Percentiles rank a stretch among this genome's conserved stretches.
These are phyloP conservation scores for Staphylotrichum longicolle DNA, from an alignment of 495 filamentous ascomycete genomes.

Conservation along the genomic window DNA sequence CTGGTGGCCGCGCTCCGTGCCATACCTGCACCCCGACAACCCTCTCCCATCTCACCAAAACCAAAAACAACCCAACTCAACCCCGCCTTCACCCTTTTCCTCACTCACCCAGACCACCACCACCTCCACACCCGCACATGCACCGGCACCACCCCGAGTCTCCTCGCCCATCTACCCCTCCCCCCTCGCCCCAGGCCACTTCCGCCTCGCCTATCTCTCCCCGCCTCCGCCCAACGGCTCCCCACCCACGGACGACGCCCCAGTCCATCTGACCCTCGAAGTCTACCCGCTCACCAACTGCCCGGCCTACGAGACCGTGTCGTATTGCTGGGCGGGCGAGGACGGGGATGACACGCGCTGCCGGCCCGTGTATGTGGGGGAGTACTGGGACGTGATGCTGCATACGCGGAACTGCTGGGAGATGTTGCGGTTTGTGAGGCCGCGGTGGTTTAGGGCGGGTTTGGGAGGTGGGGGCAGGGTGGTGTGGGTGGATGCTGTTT, in stretches of 20 bases:
- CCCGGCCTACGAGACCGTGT: conserved; percentile 36
- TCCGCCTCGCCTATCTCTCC: conserved; percentile 4
- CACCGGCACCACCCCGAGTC: too few species aligned
- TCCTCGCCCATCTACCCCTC: conserved; percentile 1
- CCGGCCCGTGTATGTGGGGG: conserved; percentile 30
- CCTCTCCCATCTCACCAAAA: background rate
- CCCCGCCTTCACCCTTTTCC: too few species aligned
- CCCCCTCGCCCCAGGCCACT: background rate
- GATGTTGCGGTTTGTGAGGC: conserved; percentile 28
- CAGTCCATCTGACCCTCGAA: conserved; percentile 10
- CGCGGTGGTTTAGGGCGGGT: background rate
- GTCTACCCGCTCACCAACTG: conserved; percentile 13
- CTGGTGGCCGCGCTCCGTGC: conserved; percentile 10
- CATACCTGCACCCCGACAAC: background rate
- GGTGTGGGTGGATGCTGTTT: conserved; percentile 32
- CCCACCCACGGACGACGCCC: background rate
- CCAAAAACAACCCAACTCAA: background rate
- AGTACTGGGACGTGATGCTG: conserved; percentile 33
- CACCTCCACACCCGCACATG: background rate
- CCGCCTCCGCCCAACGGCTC: background rate
- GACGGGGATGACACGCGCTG: conserved; percentile 21
- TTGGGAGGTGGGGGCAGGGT: conserved; percentile 11
- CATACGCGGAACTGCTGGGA: conserved; percentile 36
- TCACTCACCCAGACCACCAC: background rate
- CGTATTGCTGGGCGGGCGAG: conserved; percentile 37